These are phyloP conservation scores for Rhodotorula sp. DNA, from an alignment of 1,284 basidiomycete genomes.

Conservation along the genomic window DNA sequence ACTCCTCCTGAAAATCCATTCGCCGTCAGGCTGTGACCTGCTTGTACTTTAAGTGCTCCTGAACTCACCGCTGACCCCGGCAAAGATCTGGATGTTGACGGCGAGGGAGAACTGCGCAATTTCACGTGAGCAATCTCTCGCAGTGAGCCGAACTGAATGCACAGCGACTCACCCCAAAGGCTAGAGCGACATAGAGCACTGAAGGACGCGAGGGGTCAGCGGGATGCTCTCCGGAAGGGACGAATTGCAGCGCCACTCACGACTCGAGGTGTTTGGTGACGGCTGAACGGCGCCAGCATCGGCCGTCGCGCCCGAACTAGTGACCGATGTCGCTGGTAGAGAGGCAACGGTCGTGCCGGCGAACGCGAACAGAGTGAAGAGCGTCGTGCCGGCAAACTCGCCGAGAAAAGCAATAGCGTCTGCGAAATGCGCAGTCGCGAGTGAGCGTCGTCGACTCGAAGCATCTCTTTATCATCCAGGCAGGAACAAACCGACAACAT, in stretches of 20 bases:
- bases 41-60: too few species aligned
- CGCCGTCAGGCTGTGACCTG: too few species aligned
- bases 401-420: conserved; percentile 30
- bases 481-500: too few species aligned
- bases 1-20: conserved; percentile 49
- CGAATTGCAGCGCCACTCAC: not conserved
- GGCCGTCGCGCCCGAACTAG: not conserved
- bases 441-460: not conserved
- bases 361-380: conserved; percentile 29
- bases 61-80: not conserved
- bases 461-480: too few species aligned
- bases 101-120: conserved; percentile 56
- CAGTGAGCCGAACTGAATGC: not conserved
- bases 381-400: conserved; percentile 35
- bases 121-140: not conserved
- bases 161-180: not conserved
- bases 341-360: conserved; percentile 9
- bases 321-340: conserved; percentile 15
- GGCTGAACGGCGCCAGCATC: not conserved
- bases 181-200: not conserved
- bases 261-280: conserved; percentile 8
- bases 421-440: not conserved
- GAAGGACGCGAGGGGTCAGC: not conserved
- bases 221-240: not conserved
- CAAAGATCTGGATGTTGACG: conserved; percentile 58